These are phyloP conservation scores for Monosporascus sp. DNA, from an alignment of 2,329 filamentous ascomycete genomes.

Conservation along the genomic window DNA sequence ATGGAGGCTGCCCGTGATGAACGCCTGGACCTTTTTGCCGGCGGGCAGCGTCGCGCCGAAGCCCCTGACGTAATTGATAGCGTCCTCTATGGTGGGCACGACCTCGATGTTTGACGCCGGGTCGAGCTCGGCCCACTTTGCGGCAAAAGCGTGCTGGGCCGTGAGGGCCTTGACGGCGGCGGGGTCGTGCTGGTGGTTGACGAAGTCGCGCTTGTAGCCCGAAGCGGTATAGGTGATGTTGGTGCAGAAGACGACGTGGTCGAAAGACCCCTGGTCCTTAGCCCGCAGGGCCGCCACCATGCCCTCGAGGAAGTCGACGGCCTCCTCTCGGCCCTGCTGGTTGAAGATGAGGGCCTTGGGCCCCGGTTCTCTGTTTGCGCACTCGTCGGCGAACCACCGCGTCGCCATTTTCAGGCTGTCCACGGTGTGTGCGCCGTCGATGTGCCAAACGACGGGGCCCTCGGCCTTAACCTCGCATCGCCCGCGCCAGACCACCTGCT, in stretches of 20 bases:
- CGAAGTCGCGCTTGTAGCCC: constrained; percentile 51
- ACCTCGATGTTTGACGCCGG: constrained; percentile 39
- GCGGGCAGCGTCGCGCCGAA: constrained; percentile 26
- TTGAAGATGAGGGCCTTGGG: constrained; percentile 74
- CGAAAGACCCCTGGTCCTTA: constrained; percentile 44
- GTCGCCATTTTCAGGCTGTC: constrained; percentile 82
- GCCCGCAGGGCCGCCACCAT: constrained; percentile 33
- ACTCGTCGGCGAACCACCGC: constrained; percentile 68
- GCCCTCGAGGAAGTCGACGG: constrained; percentile 47
- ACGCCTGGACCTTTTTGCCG: constrained; percentile 36
- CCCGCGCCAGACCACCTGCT: constrained; percentile 71
- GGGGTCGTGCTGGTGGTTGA: constrained; percentile 49
- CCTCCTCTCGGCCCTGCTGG: constrained; percentile 59
- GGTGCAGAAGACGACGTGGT: constrained; percentile 75
- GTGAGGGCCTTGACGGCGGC: constrained; percentile 46
- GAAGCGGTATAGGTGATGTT: constrained; percentile 56
- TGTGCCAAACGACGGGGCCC: constrained; percentile 65
- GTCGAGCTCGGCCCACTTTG: constrained; percentile 44
- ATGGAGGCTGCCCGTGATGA: constrained; percentile 60
- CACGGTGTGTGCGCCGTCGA: constrained; percentile 89
- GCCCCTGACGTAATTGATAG: constrained; percentile 40
- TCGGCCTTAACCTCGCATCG: constrained; percentile 62
- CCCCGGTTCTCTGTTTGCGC: constrained; percentile 10
- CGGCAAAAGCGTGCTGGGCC: constrained; percentile 47
- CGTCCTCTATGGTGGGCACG: constrained; percentile 49